Evolutionary conservation across 1,284 basidiomycete genomes (phyloP), one percentile per base, ranked within the genome.

Genomic region (Pascua sp.): DNA sequence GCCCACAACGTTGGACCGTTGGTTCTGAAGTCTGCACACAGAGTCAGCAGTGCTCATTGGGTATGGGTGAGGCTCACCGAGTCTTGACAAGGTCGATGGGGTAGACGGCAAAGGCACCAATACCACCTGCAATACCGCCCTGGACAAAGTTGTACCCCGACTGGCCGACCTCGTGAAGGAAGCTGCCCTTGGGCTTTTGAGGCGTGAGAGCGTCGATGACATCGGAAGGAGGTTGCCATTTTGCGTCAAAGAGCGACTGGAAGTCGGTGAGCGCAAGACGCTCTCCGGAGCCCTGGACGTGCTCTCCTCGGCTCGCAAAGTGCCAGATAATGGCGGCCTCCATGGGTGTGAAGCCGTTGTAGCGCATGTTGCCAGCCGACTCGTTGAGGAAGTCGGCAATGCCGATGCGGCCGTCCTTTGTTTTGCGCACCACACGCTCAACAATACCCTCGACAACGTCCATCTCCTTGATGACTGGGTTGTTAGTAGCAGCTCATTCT

Each of bases 261-360:
- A 97, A 97, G 77, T 97, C 93, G 49, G 88, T 77, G 42, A 94
- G 77, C 8, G 90, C 83, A 49, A 96, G 82, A 17, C 91, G 83
- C 47, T 74, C 65, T 15, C 36, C n/a, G 7, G 81, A 78, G 51
- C 62, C 61, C 24, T 32, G 24, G 24, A 32, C 24, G 24, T 32
- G 24, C 47, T 81, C 79, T 8, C 91, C 92, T 55, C 91, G 85
- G 16, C 88, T 86, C 15, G 91, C 91, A 78, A 96, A 96, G 77
- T 97, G 93, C 80, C 95, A 97, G 68, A 96, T 87, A 68, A 96
- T 95, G 56, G 87, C 86, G 32, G 90, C 91, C 67, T 97, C 92
- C 90, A 96, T 94, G 3, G 93, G 93, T 1, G 91, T 94, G 75
- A 96, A 95, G 52, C 91, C 82, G 41, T 89, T 88, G 75, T 95